These are phyloP conservation scores for Aleurites moluccanus DNA, from an alignment of 441 rosid species.

Conservation along the genomic window DNA sequence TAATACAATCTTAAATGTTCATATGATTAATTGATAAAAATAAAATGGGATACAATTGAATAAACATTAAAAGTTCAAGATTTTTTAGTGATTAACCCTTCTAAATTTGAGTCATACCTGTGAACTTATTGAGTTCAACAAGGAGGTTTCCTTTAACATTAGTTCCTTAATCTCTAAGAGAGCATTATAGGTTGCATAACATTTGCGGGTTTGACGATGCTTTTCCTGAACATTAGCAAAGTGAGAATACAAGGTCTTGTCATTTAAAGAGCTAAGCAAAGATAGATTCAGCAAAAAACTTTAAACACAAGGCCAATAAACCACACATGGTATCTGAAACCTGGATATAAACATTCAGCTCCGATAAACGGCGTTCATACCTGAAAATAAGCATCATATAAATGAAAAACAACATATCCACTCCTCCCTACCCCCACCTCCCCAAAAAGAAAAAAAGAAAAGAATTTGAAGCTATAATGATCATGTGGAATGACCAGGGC, in stretches of 20 bases:
- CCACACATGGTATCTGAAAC: constrained; percentile 30
- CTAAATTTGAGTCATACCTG: constrained; percentile 44
- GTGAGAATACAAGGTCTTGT: constrained; percentile 14
- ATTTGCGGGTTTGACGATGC: constrained; percentile 71
- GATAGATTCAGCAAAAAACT: background rate
- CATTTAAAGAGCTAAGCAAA: background rate
- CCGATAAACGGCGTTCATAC: constrained; percentile 71
- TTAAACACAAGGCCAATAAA: constrained; percentile 7
- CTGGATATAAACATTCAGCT: constrained; percentile 74
- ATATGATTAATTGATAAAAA: too few species aligned
- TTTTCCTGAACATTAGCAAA: constrained; percentile 55
- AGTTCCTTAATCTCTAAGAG: constrained; percentile 81
- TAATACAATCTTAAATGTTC: too few species aligned
- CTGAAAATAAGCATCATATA: constrained; percentile 39
- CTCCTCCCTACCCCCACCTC: background rate
- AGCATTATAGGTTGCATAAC: constrained; percentile 74
- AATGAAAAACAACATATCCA: background rate
- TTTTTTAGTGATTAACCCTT: too few species aligned
- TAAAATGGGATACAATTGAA: too few species aligned
- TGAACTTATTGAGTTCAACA: constrained; percentile 70
- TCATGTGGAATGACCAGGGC: background rate
- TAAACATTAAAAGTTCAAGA: too few species aligned
- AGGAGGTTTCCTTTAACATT: constrained; percentile 82
- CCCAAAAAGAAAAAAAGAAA: background rate
- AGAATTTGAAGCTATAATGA: background rate